Evolutionary conservation across 176 grass and related monocot genomes (phyloP).

Genomic region (Ensete glaucum): DNA sequence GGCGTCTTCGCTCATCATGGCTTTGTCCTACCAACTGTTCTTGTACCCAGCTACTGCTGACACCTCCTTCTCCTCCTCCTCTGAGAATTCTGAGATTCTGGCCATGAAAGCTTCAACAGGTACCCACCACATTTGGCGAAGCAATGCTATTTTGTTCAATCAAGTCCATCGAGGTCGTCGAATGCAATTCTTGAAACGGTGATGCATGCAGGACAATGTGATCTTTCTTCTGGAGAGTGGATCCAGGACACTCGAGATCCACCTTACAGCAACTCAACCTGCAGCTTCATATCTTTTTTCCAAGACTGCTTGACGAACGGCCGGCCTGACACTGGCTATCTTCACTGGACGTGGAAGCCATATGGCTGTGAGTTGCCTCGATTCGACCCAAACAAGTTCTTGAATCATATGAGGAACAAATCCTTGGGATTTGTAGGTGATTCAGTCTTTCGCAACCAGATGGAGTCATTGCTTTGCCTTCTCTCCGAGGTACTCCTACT

Average conservation of each 20-base stretch:
- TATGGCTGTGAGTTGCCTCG: background rate
- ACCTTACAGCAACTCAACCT: constrained; percentile 4
- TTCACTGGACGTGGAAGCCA: constrained; percentile 3
- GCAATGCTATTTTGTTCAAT: no score
- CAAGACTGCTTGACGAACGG: constrained; percentile 6
- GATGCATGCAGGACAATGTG: background rate
- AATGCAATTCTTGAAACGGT: no score
- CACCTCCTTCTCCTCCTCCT: no score
- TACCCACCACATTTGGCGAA: no score
- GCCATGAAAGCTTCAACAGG: no score
- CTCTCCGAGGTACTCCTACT: background rate
- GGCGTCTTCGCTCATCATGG: no score
- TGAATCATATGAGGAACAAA: background rate
- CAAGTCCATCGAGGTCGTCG: no score
- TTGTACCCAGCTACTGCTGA: no score
- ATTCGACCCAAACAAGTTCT: background rate
- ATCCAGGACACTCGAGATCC: background rate
- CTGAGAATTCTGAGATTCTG: no score
- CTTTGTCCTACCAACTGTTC: no score
- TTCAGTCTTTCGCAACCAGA: constrained; percentile 4
- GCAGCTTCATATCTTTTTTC: background rate
- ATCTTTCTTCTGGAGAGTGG: constrained; percentile 1
- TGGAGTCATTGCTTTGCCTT: constrained; percentile 5
- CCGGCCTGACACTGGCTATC: background rate
- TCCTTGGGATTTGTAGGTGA: background rate